Evolutionary conservation across 345 rosid genomes (phyloP).

Genomic region (Lenwebbia sp.): DNA sequence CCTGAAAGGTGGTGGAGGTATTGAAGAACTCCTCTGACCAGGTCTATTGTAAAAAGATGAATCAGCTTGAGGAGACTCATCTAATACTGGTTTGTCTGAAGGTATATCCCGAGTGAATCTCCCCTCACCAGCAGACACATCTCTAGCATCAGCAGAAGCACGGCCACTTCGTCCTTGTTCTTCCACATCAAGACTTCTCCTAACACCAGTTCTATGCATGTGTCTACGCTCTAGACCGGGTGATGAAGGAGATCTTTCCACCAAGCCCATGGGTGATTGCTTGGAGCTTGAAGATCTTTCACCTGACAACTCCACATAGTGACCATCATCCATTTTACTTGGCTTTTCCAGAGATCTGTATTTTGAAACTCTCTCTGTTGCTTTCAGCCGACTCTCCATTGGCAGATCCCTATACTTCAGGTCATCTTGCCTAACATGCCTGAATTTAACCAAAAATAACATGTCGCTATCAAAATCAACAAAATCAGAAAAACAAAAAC

Average conservation of each 20-base stretch:
- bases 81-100: slow-evolving; percentile 39
- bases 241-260: slow-evolving; percentile 78
- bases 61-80: slow-evolving; percentile 55
- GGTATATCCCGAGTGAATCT: slow-evolving; percentile 36
- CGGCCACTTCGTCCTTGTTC: slow-evolving; percentile 59
- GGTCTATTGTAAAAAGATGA: slow-evolving; percentile 42
- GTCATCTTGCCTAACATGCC: slow-evolving; percentile 45
- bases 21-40: slow-evolving; percentile 36
- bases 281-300: slow-evolving; percentile 68
- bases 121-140: slow-evolving; percentile 47
- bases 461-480: neutral
- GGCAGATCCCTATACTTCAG: slow-evolving; percentile 29
- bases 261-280: slow-evolving; percentile 60
- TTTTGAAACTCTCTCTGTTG: slow-evolving; percentile 50
- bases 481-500: neutral
- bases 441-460: slow-evolving; percentile 11
- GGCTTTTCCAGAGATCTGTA: slow-evolving; percentile 49
- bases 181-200: slow-evolving; percentile 63
- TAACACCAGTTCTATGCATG: slow-evolving; percentile 33
- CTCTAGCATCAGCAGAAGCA: slow-evolving; percentile 37
- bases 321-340: slow-evolving; percentile 54
- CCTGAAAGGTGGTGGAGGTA: slow-evolving; percentile 62
- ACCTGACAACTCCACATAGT: slow-evolving; percentile 39
- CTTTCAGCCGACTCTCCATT: slow-evolving; percentile 43
- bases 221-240: slow-evolving; percentile 69